Percentiles rank a stretch among this genome's conserved stretches.
Evolutionary conservation across 805 yeast genomes (phyloP).

Genomic region (Candida maltosa): DNA sequence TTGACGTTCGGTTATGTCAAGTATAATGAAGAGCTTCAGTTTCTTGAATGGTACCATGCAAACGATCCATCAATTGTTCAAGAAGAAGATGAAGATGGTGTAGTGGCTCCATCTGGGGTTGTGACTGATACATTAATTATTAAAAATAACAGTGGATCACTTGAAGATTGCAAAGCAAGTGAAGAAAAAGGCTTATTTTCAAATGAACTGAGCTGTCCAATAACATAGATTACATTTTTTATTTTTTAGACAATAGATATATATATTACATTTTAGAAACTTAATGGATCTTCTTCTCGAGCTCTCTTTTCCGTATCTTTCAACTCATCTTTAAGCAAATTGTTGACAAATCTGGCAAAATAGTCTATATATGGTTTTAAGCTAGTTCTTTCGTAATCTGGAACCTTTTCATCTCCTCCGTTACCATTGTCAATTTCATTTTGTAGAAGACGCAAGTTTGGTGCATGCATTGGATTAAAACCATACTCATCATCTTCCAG

Average conservation of each 20-base stretch:
- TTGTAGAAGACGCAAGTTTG: constrained; percentile 64
- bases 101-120: not conserved
- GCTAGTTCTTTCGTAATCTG: constrained; percentile 62
- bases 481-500: constrained; percentile 40
- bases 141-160: constrained; percentile 34
- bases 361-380: constrained; percentile 67
- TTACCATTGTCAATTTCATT: constrained; percentile 50
- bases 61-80: not conserved
- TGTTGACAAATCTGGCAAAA: constrained; percentile 61
- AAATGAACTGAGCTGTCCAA: constrained; percentile 13
- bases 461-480: constrained; percentile 79
- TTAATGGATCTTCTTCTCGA: constrained; percentile 3
- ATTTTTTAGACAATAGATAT: not conserved
- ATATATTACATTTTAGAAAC: not conserved
- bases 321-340: constrained; percentile 54
- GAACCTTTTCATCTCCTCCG: constrained; percentile 16
- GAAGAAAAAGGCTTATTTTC: constrained; percentile 6
- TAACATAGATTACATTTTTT: constrained; percentile 7
- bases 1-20: constrained; percentile 56
- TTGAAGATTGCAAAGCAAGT: constrained; percentile 20
- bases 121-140: constrained; percentile 28
- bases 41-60: constrained; percentile 68
- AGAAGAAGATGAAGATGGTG: constrained; percentile 2
- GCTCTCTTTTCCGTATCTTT: constrained; percentile 15
- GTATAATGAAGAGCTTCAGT: constrained; percentile 49